Percentiles rank a stretch among this genome's conserved stretches.
These are phyloP conservation scores for Ascobolus immersus DNA, from an alignment of 495 filamentous ascomycete species.

Conservation along the genomic window DNA sequence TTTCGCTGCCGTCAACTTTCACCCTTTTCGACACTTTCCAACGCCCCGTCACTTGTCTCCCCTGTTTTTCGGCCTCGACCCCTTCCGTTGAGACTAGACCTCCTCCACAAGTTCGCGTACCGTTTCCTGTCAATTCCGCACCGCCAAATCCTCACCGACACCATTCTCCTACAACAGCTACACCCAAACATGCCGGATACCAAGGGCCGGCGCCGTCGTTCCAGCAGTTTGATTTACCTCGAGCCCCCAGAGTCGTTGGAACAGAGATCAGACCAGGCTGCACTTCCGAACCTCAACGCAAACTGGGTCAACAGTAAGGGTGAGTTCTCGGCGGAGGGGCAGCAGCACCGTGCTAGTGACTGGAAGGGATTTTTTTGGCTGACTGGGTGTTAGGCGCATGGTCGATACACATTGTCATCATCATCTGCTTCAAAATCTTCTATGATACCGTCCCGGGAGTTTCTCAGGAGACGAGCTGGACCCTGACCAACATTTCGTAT, in stretches of 20 bases:
- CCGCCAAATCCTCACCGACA: conserved; percentile 11
- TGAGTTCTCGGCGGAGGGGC: conserved; percentile 20
- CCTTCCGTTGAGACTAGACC: conserved; percentile 4
- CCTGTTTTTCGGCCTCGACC: conserved; percentile 7
- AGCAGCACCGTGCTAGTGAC: neutral
- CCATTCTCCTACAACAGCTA: conserved; percentile 15
- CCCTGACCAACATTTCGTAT: conserved; percentile 92
- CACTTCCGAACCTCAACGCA: conserved; percentile 82
- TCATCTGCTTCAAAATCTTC: conserved; percentile 70
- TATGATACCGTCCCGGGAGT: conserved; percentile 87
- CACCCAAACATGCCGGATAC: conserved; percentile 15
- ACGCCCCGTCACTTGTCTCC: conserved; percentile 1
- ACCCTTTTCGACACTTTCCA: too few species aligned
- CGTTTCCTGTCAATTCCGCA: conserved; percentile 7
- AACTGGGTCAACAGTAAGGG: conserved; percentile 98
- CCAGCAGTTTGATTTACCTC: conserved; percentile 87
- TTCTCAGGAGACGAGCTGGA: conserved; percentile 95
- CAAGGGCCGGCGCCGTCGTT: conserved; percentile 53
- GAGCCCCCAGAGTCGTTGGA: conserved; percentile 84
- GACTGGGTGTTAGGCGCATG: conserved; percentile 46
- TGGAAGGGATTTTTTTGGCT: neutral
- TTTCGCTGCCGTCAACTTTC: too few species aligned
- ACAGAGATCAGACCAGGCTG: conserved; percentile 84
- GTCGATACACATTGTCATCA: conserved; percentile 86
- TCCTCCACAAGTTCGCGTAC: conserved; percentile 3